Base-by-base conservation (phyloP, 2,329 filamentous ascomycete genomes). In the Fusarium algeriense region DNA sequence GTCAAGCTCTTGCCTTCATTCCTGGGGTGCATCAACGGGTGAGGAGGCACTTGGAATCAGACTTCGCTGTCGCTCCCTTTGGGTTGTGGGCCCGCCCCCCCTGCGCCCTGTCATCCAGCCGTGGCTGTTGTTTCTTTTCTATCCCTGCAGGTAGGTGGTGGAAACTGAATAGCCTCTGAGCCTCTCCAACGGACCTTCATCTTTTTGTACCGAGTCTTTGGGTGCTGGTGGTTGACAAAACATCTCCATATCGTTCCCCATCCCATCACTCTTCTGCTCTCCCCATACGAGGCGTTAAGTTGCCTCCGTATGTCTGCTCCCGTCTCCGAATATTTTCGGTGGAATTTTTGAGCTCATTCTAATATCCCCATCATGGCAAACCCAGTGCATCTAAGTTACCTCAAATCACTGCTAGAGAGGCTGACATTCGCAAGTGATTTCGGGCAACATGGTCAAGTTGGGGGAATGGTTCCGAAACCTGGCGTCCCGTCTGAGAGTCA, bases 311-410 rank as follows among this genome's bases (percentile, higher is more conserved):
- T 30, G n/a, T 23, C 10, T 58, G 40, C 40, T 61, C 44, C 60
- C 53, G 46, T 56, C 60, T 60, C 71, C 71, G 68, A 74, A 54
- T 46, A 61, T 72, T 67, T 69, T 74, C 68, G 71, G 71, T 65
- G 26, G 30, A 41, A 35, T 38, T 32, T 38, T 48, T 52, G 49
- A 57, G 54, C 44, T 49, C 58, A 40, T 43, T 15, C 19, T 26
- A 28, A 44, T 28, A 53, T 37, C 23, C 43, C 48, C 55, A 45
- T 57, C 38, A 71, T 49, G 49, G 69, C 65, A 63, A 67, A 70
- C 44, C 66, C 35, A 35, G 26, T 45, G 45, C 46, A 60, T 44
- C 32, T 46, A 43, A 41, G 46, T 43, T 49, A 54, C 52, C 53
- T 71, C 55, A 56, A 30, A 60, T 59, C 19, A 46, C 44, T 32